Base-by-base conservation (phyloP, 257 asterid species). In the Linderniella brevidens region DNA sequence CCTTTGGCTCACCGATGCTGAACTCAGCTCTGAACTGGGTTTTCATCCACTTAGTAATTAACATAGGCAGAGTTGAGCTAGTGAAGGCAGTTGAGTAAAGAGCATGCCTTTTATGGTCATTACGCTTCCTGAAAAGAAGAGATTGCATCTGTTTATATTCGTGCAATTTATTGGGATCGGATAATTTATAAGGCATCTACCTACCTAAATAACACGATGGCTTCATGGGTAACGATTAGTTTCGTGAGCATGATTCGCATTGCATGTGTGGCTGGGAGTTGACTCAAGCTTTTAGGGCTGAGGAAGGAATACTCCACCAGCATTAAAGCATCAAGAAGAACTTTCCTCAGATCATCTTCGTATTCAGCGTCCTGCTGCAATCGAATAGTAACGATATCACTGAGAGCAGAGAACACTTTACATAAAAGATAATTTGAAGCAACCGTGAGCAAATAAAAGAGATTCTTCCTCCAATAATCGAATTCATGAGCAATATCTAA, bases 251-350 rank as follows among this genome's bases (percentile, higher is more conserved):
- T 55, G 62, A 69, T 52, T 43, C 66, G 35, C 55, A 67, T 74
- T 32, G 50, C 77, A 49, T 61, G 74, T 68, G 59, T 56, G 55
- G 42, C 64, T 14, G 92, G 63, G 35, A 82, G 71, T 54, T 50
- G 48, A 53, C 57, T 72, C 74, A 79, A 45, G 58, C 60, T 65
- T 55, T 60, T 65, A 4, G 82, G 77, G 52, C 48, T 50, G 35
- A 82, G 79, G 60, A 82, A 82, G 48, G 81, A 65, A 60, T 82
- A 82, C 5, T 79, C 87, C 44, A 70, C 84, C 57, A 76, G 60
- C 48, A 72, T 35, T 25, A 71, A 59, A n/a, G 78, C 67, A 48
- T 76, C 82, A 46, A 69, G 64, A 46, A 79, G 72, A 40, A 79
- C 54, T 17, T 73, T 62, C 67, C 74, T 71, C 64, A 76, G 60